These are phyloP conservation scores for Akanthomyces lecanii DNA, from an alignment of 2,329 filamentous ascomycete genomes.

Conservation along the genomic window DNA sequence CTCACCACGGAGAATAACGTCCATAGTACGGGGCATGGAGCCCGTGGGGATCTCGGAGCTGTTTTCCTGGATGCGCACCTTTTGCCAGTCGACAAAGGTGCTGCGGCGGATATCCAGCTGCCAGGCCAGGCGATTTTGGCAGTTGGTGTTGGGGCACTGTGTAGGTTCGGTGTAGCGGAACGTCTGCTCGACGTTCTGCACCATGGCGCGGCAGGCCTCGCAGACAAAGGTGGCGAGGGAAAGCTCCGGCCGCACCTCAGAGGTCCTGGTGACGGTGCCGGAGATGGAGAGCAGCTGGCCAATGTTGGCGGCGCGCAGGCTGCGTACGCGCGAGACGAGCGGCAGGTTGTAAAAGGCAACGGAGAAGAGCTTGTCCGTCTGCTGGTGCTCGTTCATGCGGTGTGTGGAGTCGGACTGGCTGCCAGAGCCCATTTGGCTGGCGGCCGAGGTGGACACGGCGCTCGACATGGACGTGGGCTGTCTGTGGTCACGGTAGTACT, in stretches of 20 bases:
- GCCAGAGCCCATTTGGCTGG: slow-evolving; percentile 57
- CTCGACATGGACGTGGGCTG: slow-evolving; percentile 70
- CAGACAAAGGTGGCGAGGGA: slow-evolving; percentile 90
- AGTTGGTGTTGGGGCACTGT: slow-evolving; percentile 84
- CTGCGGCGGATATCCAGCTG: slow-evolving; percentile 94
- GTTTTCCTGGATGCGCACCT: slow-evolving; percentile 96
- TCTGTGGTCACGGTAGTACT: slow-evolving; percentile 89
- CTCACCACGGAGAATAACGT: slow-evolving; percentile 91
- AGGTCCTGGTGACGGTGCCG: slow-evolving; percentile 92
- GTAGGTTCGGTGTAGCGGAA: slow-evolving; percentile 97
- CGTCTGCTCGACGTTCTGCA: slow-evolving; percentile 92
- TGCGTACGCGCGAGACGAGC: slow-evolving; percentile 78
- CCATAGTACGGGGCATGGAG: slow-evolving; percentile 97
- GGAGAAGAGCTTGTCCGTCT: slow-evolving; percentile 94
- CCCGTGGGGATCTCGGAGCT: slow-evolving; percentile 97
- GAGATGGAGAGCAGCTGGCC: slow-evolving; percentile 93
- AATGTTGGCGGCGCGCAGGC: slow-evolving; percentile 83
- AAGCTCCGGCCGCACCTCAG: slow-evolving; percentile 90
- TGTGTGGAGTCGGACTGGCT: slow-evolving; percentile 64
- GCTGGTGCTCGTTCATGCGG: slow-evolving; percentile 85
- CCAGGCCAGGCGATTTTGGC: slow-evolving; percentile 90
- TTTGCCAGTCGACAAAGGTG: slow-evolving; percentile 99
- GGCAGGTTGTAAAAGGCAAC: slow-evolving; percentile 92
- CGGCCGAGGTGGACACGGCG: slow-evolving; percentile 64
- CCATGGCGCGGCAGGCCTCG: slow-evolving; percentile 76